These are phyloP conservation scores for Aureobasidium mangrovei DNA, from an alignment of 2,329 filamentous ascomycete genomes.

Conservation along the genomic window DNA sequence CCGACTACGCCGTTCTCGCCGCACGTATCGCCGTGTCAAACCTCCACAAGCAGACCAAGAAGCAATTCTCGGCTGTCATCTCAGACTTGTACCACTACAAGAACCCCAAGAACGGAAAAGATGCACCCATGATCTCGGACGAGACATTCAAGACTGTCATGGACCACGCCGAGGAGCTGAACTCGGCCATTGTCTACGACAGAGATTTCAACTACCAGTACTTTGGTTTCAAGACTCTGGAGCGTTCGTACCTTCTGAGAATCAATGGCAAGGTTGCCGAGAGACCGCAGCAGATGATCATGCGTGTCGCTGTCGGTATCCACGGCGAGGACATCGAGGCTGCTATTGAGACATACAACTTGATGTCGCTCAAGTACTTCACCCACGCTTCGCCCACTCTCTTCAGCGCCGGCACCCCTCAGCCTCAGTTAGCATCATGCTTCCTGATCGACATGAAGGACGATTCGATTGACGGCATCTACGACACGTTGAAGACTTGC, in stretches of 20 bases:
- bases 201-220: slow-evolving; percentile 99
- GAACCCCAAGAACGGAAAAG: slow-evolving; percentile 80
- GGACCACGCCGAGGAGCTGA: slow-evolving; percentile 92
- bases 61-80: slow-evolving; percentile 96
- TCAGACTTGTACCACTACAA: slow-evolving; percentile 90
- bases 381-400: slow-evolving; percentile 96
- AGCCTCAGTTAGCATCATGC: slow-evolving; percentile 91
- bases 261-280: slow-evolving; percentile 94
- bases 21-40: slow-evolving; percentile 98
- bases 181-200: slow-evolving; percentile 98
- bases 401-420: slow-evolving; percentile 94
- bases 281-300: slow-evolving; percentile 98
- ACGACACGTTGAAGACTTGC: slow-evolving; percentile 97
- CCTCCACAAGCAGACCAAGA: slow-evolving; percentile 99
- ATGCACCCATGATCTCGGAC: slow-evolving; percentile 90
- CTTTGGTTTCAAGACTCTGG: slow-evolving; percentile 98
- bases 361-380: slow-evolving; percentile 98
- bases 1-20: slow-evolving; percentile 96
- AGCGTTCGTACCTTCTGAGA: slow-evolving; percentile 93
- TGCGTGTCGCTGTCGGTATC: slow-evolving; percentile 96
- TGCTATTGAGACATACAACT: slow-evolving; percentile 94
- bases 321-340: slow-evolving; percentile 92
- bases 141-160: slow-evolving; percentile 87
- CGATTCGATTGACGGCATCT: slow-evolving; percentile 98
- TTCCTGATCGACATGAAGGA: slow-evolving; percentile 99